Percentiles rank a stretch among this genome's conserved stretches.
Evolutionary conservation across 176 grass and related monocot genomes (phyloP).

Genomic region (Ampelocalamus luodianensis): DNA sequence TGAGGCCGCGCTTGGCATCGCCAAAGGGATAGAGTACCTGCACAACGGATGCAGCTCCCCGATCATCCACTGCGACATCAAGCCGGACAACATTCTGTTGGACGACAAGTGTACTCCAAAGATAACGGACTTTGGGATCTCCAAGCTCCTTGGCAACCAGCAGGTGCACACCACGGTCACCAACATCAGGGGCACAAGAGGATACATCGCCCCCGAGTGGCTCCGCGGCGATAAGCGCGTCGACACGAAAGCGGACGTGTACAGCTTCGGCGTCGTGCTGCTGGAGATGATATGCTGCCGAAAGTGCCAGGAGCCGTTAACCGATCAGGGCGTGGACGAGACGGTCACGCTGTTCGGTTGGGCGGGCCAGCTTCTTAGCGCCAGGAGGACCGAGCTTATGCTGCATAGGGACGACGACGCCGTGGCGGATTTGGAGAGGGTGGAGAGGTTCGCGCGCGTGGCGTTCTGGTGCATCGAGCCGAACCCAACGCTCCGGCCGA

Average conservation of each 20-base stretch:
- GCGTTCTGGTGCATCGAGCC: slow-evolving; percentile 28
- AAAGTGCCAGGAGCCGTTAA: slow-evolving; percentile 14
- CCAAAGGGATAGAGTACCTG: slow-evolving; percentile 30
- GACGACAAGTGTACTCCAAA: background rate
- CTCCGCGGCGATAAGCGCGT: background rate
- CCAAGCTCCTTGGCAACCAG: background rate
- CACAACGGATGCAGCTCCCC: background rate
- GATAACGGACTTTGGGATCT: slow-evolving; percentile 38
- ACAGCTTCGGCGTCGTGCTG: slow-evolving; percentile 62
- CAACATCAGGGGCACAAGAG: background rate
- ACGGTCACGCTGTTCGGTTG: slow-evolving; percentile 39
- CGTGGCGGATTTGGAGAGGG: background rate
- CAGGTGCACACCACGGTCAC: slow-evolving; percentile 24
- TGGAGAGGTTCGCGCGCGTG: slow-evolving; percentile 17
- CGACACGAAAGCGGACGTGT: slow-evolving; percentile 50
- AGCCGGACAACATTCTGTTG: slow-evolving; percentile 35
- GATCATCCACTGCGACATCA: slow-evolving; percentile 52
- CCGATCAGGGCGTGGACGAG: background rate
- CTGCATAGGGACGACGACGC: background rate
- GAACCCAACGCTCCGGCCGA: background rate
- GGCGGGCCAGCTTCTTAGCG: slow-evolving; percentile 14
- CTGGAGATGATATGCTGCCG: slow-evolving; percentile 39
- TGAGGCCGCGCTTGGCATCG: slow-evolving; percentile 6
- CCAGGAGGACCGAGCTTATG: background rate
- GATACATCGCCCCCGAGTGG: slow-evolving; percentile 23